Percentiles rank a stretch among this genome's conserved stretches.
Conservation (phyloP, 768 basidiomycete genomes). For the Lepiota brunneoincarnata region DNA sequence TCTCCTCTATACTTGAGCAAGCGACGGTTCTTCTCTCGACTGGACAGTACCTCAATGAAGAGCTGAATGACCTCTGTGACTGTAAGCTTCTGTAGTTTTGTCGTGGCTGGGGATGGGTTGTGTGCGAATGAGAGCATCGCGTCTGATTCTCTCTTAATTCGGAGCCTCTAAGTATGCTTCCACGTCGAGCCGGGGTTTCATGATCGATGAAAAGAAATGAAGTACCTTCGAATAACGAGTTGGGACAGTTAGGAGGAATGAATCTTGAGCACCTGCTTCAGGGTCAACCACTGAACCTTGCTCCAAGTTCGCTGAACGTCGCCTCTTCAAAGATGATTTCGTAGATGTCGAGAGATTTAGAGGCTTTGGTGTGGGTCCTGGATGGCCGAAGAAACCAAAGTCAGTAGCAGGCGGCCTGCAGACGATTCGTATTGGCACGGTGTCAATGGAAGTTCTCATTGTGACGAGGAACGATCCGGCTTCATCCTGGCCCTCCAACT, state of each 20-base stretch:
- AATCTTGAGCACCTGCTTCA: neutral
- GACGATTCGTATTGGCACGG: neutral
- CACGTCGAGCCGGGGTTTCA: neutral
- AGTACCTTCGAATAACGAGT: conserved; percentile 1
- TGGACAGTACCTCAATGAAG: conserved; percentile 2
- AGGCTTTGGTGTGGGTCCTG: conserved; percentile 1
- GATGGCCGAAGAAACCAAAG: conserved; percentile 3
- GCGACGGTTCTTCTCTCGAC: neutral
- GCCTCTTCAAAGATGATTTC: conserved; percentile 1
- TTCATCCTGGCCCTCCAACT: neutral
- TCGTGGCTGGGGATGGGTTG: neutral
- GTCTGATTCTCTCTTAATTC: neutral
- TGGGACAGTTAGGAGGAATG: neutral
- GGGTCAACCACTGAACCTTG: neutral
- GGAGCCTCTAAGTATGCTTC: neutral
- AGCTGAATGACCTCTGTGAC: conserved; percentile 1
- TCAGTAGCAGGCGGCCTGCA: neutral
- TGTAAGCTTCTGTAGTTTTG: neutral
- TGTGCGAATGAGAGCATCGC: neutral
- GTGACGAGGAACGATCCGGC: neutral
- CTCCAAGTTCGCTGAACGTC: neutral
- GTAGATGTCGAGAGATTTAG: neutral
- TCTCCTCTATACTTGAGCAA: conserved; percentile 3
- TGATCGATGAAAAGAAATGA: neutral
- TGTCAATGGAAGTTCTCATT: neutral